Evolutionary conservation across 176 grass and related monocot species (phyloP), one percentile per base, ranked within the genome.

Genomic region (Metroxylon sagu): DNA sequence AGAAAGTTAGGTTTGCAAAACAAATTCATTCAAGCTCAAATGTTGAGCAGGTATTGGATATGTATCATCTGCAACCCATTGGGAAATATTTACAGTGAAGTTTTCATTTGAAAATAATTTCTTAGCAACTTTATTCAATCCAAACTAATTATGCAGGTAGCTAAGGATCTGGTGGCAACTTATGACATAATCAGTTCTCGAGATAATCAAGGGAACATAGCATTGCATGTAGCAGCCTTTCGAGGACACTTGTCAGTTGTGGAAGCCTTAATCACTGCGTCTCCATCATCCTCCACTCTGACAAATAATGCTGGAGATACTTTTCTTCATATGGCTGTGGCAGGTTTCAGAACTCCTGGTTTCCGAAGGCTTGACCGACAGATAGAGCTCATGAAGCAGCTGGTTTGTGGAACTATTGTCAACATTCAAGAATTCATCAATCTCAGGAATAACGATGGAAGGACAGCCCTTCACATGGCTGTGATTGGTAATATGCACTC

Each of bases 251-350:
- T 60, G 6, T n/a, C 58, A 19, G 58, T 60, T 39, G 26, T 60
- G 6, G 26, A 60, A 31, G 28, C 26, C 5, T 39, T 60, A 31
- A n/a, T 28, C 6, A 52, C 57, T 52, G 79, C 77, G 17, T 98
- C 76, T 58, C 78, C 94, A 53, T 73, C 85, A 43, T 56, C 75
- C 57, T 52, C 85, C 8, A 65, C 69, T 59, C 74, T 62, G 56
- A 50, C 68, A 59, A 98, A 98, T 50, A 74, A 79, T 30, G 68
- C 76, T 43, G 94, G 94, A 2, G 82, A 93, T 60, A 89, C 94
- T 16, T 93, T 98, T 74, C 82, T 98, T 28, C 94, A 98, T 28
- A 88, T 81, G 67, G 88, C 79, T n/a, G 82, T 93, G 54, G 79
- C 88, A 14, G 88, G 94, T 18, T 98, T 98, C 18, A 78, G 88